These are phyloP conservation scores for Austropuccinia psidii DNA, from an alignment of 1,284 basidiomycete species.

Conservation along the genomic window DNA sequence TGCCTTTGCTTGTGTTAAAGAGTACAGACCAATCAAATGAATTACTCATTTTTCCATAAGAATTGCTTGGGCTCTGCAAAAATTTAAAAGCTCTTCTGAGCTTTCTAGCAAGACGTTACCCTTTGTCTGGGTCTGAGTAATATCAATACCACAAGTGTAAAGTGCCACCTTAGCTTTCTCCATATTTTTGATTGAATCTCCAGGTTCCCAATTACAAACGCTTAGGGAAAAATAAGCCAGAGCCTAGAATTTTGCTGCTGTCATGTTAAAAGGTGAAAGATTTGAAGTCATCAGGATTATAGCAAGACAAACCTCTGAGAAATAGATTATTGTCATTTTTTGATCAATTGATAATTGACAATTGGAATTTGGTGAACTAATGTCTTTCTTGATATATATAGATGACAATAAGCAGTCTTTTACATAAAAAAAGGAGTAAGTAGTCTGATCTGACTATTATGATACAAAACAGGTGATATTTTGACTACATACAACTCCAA, in stretches of 20 bases:
- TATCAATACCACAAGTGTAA: constrained; percentile 84
- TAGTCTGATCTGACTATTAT: too few species aligned
- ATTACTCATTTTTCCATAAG: constrained; percentile 73
- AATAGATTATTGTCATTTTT: too few species aligned
- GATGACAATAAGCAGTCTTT: too few species aligned
- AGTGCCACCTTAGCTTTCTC: constrained; percentile 81
- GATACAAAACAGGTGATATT: too few species aligned
- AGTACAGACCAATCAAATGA: neutral
- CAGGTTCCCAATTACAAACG: constrained; percentile 94
- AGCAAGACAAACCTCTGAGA: constrained; percentile 82
- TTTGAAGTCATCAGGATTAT: constrained; percentile 89
- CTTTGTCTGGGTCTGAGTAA: constrained; percentile 96
- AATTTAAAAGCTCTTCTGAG: constrained; percentile 93
- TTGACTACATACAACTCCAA: too few species aligned
- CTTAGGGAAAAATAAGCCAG: constrained; percentile 75
- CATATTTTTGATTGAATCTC: constrained; percentile 76
- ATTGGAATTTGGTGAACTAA: too few species aligned
- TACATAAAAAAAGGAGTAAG: too few species aligned
- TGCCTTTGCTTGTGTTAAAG: neutral
- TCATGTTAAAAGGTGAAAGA: constrained; percentile 88
- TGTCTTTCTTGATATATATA: too few species aligned
- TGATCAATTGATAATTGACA: too few species aligned
- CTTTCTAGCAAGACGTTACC: constrained; percentile 95
- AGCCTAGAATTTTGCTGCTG: constrained; percentile 96
- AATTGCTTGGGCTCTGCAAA: constrained; percentile 89